Percentiles rank a stretch among this genome's conserved stretches.
Evolutionary conservation across 176 grass and related monocot species (phyloP).

Genomic region (Musa acuminata): DNA sequence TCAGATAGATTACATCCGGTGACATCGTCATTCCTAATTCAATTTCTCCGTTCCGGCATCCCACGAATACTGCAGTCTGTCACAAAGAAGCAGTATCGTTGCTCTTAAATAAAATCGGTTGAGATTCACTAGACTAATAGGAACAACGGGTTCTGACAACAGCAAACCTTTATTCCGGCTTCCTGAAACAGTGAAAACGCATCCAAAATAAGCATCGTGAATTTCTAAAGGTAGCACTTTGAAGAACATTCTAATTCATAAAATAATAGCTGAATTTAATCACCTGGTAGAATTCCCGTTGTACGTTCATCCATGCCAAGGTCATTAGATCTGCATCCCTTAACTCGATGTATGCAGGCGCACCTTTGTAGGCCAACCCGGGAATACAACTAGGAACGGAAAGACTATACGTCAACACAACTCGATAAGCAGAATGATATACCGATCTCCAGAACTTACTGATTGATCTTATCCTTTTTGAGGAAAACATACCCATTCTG

Average conservation of each 20-base stretch:
- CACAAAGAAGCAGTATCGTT: background rate
- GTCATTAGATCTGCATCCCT: background rate
- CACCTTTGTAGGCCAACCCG: background rate
- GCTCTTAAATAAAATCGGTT: constrained; percentile 12
- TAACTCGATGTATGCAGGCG: background rate
- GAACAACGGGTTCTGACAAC: background rate
- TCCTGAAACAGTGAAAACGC: constrained; percentile 35
- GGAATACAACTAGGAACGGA: background rate
- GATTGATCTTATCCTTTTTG: background rate
- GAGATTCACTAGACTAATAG: background rate
- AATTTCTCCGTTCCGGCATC: constrained; percentile 65
- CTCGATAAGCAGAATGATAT: background rate
- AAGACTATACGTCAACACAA: background rate
- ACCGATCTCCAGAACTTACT: background rate
- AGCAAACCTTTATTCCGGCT: constrained; percentile 66
- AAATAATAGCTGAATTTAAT: background rate
- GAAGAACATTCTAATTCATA: background rate
- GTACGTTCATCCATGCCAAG: background rate
- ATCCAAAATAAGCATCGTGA: background rate
- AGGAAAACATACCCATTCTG: background rate
- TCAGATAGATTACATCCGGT: background rate
- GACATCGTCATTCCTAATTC: constrained; percentile 48
- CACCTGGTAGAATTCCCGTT: constrained; percentile 13
- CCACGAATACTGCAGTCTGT: constrained; percentile 72
- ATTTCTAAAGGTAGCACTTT: background rate